A percentile compares a stretch with the other conserved stretches of the same genome.
These are phyloP conservation scores for Curvularia sp. DNA, from an alignment of 2,329 filamentous ascomycete genomes.

Conservation along the genomic window DNA sequence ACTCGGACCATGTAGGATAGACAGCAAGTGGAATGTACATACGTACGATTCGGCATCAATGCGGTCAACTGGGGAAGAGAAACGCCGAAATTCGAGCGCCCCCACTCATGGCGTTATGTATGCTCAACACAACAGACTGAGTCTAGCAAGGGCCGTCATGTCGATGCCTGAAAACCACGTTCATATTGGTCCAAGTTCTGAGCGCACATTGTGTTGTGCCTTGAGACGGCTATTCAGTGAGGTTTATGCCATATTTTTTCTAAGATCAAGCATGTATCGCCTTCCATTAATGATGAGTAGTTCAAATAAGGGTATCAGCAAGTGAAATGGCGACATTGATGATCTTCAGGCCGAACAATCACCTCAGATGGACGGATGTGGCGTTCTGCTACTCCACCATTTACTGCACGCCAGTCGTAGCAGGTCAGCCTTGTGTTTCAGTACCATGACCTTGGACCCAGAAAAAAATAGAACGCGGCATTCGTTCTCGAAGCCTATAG, in stretches of 20 bases:
- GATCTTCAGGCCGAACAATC: background rate
- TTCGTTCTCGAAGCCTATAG: background rate
- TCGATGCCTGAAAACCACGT: background rate
- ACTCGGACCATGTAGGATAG: background rate
- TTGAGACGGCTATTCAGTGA: background rate
- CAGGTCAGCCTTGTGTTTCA: slow-evolving; percentile 18
- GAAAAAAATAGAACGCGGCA: slow-evolving; percentile 1
- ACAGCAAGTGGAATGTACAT: too few species aligned
- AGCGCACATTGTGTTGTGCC: background rate
- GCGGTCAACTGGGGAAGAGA: background rate
- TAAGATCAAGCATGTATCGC: background rate
- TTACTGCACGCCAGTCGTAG: slow-evolving; percentile 7
- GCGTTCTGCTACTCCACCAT: slow-evolving; percentile 21
- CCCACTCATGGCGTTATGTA: slow-evolving; percentile 13
- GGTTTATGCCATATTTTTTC: too few species aligned
- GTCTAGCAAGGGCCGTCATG: background rate
- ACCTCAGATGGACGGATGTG: slow-evolving; percentile 19
- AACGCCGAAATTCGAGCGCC: background rate
- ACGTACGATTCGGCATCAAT: background rate
- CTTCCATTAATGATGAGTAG: background rate
- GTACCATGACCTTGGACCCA: slow-evolving; percentile 14
- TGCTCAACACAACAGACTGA: background rate
- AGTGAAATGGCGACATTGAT: background rate
- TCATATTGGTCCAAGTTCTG: background rate
- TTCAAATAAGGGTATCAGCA: background rate